Conservation (phyloP, 805 yeast genomes). For the Saccharomycopsis fermentans region DNA sequence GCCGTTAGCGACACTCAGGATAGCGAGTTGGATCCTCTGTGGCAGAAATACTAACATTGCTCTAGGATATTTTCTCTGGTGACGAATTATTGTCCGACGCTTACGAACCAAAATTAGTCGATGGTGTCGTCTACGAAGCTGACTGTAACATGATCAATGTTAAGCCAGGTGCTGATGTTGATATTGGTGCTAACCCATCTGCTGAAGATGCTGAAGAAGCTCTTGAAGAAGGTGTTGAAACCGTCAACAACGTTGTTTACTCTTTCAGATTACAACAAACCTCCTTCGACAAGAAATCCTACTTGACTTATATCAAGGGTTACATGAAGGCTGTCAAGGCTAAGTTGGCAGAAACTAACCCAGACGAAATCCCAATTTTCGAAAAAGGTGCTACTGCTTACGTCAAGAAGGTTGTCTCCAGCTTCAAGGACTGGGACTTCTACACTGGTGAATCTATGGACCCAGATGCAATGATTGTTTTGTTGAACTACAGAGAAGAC, state of each 20-base stretch:
- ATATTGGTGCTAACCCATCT: constrained; percentile 99
- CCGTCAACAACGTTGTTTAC: constrained; percentile 97
- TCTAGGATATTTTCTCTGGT: constrained; percentile 75
- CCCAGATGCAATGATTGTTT: constrained; percentile 97
- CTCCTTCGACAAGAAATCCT: constrained; percentile 94
- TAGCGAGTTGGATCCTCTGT: too few relatives aligned
- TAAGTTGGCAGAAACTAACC: constrained; percentile 77
- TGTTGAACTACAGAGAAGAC: constrained; percentile 99
- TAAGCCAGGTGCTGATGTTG: constrained; percentile 78
- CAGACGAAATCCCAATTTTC: constrained; percentile 78
- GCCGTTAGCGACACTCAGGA: not conserved
- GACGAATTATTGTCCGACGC: constrained; percentile 98
- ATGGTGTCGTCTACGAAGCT: constrained; percentile 90
- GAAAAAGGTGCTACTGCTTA: constrained; percentile 96
- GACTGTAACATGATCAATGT: constrained; percentile 89
- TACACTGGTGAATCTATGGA: constrained; percentile 99
- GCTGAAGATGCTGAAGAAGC: constrained; percentile 90
- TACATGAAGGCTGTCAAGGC: constrained; percentile 97
- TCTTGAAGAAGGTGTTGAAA: constrained; percentile 73
- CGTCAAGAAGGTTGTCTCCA: constrained; percentile 90
- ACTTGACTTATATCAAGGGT: constrained; percentile 92
- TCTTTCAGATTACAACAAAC: constrained; percentile 97
- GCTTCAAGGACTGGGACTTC: constrained; percentile 99
- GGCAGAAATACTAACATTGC: constrained; percentile 15
- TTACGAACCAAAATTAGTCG: constrained; percentile 80